Evolutionary conservation across 805 yeast species (phyloP), one percentile per base, ranked within the genome.

Genomic region (Wickerhamiella spandovensis): DNA sequence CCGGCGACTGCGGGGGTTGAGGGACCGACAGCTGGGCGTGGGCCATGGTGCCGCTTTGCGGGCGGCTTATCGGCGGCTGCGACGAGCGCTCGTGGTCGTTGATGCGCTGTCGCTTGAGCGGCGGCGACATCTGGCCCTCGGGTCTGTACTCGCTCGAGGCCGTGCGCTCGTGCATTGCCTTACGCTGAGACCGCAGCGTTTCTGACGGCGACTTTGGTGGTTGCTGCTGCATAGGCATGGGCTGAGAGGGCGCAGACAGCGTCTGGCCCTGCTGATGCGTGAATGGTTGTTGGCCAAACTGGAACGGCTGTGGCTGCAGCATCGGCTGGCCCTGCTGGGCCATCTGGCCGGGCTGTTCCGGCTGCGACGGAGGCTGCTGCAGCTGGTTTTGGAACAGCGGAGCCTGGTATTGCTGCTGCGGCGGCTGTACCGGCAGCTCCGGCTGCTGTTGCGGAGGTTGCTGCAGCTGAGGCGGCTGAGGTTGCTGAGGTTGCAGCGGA

Each of bases 1-100:
- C 48, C 39, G 46, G 57, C 47, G 21, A 50, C 35, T 39, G 49
- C 17, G 32, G 49, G 12, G 24, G 54, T 18, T 37, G 51, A 22
- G 13, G 10, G 32, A 5, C 7, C 12, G 25, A 20, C 38, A n/a
- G 47, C 28, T 20, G 24, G 10, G 24, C 18, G 13, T 25, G 47
- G 5, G 47, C 37, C 21, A 28, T 28, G 12, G 32, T 28, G 32
- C 32, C 32, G 15, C 32, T 28, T 28, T 28, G 32, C 3, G 32
- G 32, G 15, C 32, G 32, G 32, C 32, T 28, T 4, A 9, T 15
- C 32, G 32, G 12, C 32, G 32, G 32, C 15, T 5, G 12, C 12
- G 52, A 18, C 20, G 18, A 30, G 42, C 7, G 47, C n/a, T 30
- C 45, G 43, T 12, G 47, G 25, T 47, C 44, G 35, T 37, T 13